A percentile compares a stretch with the other conserved stretches of the same genome.
phyloP scores from a whole-genome alignment of 306 rosid genomes.

The Echinosophora koreensis region DNA sequence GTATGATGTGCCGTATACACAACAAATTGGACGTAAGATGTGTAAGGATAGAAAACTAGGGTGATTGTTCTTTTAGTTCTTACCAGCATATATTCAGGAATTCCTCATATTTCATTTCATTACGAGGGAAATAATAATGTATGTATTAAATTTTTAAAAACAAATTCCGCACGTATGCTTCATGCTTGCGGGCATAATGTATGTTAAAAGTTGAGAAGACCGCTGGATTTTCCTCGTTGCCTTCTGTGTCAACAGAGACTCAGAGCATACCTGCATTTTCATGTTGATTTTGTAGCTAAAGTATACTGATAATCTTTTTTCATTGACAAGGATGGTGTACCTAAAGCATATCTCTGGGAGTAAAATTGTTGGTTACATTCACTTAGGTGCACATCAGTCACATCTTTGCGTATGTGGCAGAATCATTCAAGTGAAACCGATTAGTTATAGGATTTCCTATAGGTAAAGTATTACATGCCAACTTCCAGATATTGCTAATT shows the following conservation, averaged over 20 bases:
- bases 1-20: background rate
- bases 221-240: constrained; percentile 18
- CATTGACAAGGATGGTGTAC: background rate
- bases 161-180: background rate
- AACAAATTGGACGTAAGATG: background rate
- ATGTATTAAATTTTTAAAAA: background rate
- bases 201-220: constrained; percentile 14
- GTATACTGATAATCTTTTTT: background rate
- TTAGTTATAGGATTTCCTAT: background rate
- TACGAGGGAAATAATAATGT: background rate
- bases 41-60: background rate
- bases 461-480: background rate
- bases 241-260: background rate
- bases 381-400: background rate
- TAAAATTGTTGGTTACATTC: background rate
- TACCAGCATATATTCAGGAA: background rate
- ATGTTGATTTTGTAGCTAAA: constrained; percentile 19
- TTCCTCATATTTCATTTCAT: background rate
- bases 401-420: background rate
- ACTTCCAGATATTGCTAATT: background rate
- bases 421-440: background rate
- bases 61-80: background rate
- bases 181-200: constrained; percentile 5
- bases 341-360: background rate
- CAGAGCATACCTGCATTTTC: constrained; percentile 16